Percentiles rank a stretch among this genome's conserved stretches.
phyloP scores from a whole-genome alignment of 768 basidiomycete species.

The Hypholoma fasciculare region DNA sequence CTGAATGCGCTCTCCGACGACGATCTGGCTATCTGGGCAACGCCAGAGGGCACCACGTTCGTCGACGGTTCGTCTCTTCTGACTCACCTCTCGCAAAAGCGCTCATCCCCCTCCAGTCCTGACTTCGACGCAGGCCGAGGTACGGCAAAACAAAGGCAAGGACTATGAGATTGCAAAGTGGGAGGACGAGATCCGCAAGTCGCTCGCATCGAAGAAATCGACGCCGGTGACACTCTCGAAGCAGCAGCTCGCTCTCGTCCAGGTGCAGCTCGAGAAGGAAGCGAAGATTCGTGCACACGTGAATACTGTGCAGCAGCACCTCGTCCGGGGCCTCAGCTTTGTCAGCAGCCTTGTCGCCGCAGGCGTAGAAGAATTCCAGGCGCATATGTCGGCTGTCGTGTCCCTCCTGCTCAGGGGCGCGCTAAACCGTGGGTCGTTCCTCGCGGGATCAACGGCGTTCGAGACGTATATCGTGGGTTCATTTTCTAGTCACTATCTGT shows the following conservation, averaged over 20 bases:
- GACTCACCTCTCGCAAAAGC: neutral
- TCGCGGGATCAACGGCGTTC: slow-evolving; percentile 68
- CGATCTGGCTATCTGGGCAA: slow-evolving; percentile 84
- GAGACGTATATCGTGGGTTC: slow-evolving; percentile 75
- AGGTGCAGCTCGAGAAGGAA: slow-evolving; percentile 84
- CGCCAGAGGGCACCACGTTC: slow-evolving; percentile 78
- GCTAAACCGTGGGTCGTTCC: slow-evolving; percentile 53
- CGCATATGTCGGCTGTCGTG: slow-evolving; percentile 58
- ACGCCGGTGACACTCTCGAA: slow-evolving; percentile 64
- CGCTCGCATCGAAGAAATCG: slow-evolving; percentile 80
- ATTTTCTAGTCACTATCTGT: neutral
- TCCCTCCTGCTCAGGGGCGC: slow-evolving; percentile 66
- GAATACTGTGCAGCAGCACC: slow-evolving; percentile 43
- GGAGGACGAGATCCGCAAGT: slow-evolving; percentile 92
- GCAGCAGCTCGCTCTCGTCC: slow-evolving; percentile 81
- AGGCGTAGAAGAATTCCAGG: slow-evolving; percentile 49
- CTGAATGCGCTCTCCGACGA: slow-evolving; percentile 65
- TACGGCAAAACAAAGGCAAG: slow-evolving; percentile 70
- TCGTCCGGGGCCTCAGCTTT: slow-evolving; percentile 72
- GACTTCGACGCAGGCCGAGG: slow-evolving; percentile 55
- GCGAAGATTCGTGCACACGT: slow-evolving; percentile 64
- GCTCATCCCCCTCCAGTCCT: slow-evolving; percentile 49
- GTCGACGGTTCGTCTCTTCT: slow-evolving; percentile 62
- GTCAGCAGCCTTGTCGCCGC: slow-evolving; percentile 60
- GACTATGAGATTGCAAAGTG: slow-evolving; percentile 89